These are phyloP conservation scores for Tetrahymena malaccensis DNA, from an alignment of 73 alveolate species.

Conservation along the genomic window DNA sequence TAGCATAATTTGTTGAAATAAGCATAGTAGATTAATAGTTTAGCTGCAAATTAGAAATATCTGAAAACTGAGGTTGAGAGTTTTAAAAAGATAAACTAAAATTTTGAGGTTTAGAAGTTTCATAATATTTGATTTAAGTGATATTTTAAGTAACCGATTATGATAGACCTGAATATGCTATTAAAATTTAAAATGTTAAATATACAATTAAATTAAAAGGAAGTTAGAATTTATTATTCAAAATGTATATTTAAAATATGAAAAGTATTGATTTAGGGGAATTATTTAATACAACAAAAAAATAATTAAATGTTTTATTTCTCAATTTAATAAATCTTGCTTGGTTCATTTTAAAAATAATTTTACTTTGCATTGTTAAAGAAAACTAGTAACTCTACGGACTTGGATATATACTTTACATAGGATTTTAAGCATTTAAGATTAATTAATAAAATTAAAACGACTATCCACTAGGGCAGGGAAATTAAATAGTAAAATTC, in stretches of 20 bases:
- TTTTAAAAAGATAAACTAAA: background rate
- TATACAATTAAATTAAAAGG: too few species aligned
- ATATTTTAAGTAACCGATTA: background rate
- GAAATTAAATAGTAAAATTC: background rate
- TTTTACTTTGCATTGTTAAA: background rate
- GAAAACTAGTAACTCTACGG: too few species aligned
- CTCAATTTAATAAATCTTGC: too few species aligned
- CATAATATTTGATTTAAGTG: background rate
- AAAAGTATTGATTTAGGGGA: too few species aligned
- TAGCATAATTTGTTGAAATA: background rate
- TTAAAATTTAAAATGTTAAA: too few species aligned
- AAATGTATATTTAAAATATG: too few species aligned
- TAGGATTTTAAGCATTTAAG: background rate
- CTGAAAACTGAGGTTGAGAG: background rate
- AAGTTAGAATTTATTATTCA: too few species aligned
- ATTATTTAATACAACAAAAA: too few species aligned
- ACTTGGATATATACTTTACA: background rate
- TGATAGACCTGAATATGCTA: too few species aligned
- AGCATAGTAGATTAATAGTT: background rate
- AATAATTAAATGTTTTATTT: too few species aligned
- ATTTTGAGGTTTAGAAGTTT: background rate
- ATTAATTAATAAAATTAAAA: too few species aligned
- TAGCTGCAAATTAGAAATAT: background rate
- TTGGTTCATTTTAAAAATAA: too few species aligned
- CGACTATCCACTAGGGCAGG: background rate